A percentile compares a stretch with the other conserved stretches of the same genome.
Conservation (phyloP, 495 filamentous ascomycete genomes). For the Hypoxylon lienhwacheense region DNA sequence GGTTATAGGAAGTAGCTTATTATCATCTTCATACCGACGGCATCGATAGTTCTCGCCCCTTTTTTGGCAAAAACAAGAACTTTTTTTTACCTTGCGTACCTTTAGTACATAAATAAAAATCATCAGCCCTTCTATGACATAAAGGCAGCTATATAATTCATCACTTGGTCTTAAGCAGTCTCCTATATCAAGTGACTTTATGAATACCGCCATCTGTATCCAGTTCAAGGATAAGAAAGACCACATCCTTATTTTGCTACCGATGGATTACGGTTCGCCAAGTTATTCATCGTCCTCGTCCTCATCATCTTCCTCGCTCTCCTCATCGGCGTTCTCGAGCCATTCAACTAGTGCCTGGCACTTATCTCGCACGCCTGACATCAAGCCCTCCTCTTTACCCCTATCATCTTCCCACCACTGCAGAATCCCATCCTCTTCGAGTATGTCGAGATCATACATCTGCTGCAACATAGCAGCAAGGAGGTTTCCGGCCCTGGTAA, state of each 20-base stretch:
- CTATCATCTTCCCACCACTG: constrained; percentile 83
- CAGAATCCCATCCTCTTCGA: constrained; percentile 86
- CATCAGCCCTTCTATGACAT: too few species aligned
- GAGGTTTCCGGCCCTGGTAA: constrained; percentile 57
- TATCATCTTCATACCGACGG: too few species aligned
- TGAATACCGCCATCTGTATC: too few species aligned
- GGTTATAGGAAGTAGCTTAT: too few species aligned
- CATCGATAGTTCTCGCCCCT: too few species aligned
- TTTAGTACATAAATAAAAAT: too few species aligned
- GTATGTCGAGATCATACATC: constrained; percentile 78
- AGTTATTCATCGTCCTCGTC: constrained; percentile 46
- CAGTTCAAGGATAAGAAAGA: too few species aligned
- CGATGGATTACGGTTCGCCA: neutral
- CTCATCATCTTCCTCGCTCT: constrained; percentile 73
- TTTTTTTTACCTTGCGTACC: too few species aligned
- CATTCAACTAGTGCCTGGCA: constrained; percentile 81
- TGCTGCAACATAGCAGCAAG: constrained; percentile 76
- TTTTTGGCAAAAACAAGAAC: too few species aligned
- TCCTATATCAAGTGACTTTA: neutral
- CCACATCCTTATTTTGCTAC: too few species aligned
- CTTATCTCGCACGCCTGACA: constrained; percentile 70
- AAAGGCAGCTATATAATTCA: too few species aligned
- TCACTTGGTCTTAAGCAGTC: too few species aligned
- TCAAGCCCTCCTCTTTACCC: constrained; percentile 62
- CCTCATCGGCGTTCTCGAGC: constrained; percentile 79